These are phyloP conservation scores for Physcomitrium patens DNA, from an alignment of 225 moss, liverwort and hornwort species.

Conservation along the genomic window DNA sequence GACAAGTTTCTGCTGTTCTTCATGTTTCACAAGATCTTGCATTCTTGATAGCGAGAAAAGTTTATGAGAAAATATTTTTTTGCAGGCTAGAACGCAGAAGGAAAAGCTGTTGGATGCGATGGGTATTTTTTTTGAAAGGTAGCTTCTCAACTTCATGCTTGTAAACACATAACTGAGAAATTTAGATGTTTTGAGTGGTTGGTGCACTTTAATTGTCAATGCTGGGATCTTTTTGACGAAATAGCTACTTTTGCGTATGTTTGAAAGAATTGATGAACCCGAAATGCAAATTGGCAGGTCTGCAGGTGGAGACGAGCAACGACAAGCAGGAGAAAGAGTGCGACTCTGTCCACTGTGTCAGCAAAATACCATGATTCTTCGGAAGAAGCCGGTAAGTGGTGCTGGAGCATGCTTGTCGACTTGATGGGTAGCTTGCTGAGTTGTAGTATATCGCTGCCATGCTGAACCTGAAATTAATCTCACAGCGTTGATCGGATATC, in stretches of 20 bases:
- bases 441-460: conserved; percentile 10
- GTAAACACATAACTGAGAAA: neutral
- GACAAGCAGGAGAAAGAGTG: conserved; percentile 78
- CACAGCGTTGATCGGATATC: conserved; percentile 12
- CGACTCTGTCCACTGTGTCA: conserved; percentile 84
- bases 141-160: conserved; percentile 2
- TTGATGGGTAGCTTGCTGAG: conserved; percentile 1
- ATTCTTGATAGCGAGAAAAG: neutral
- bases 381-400: conserved; percentile 76
- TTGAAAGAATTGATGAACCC: conserved; percentile 10
- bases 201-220: conserved; percentile 6
- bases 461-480: neutral
- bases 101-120: conserved; percentile 95
- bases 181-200: conserved; percentile 11
- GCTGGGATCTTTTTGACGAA: conserved; percentile 18
- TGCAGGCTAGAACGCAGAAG: conserved; percentile 81
- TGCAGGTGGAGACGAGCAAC: conserved; percentile 75
- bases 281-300: conserved; percentile 47
- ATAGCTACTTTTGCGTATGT: conserved; percentile 2
- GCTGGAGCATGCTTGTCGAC: conserved; percentile 1
- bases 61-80: neutral
- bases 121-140: conserved; percentile 96
- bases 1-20: conserved; percentile 14
- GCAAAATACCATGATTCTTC: conserved; percentile 75
- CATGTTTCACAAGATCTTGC: neutral